These are phyloP conservation scores for Globisporangium cederbergense DNA, from an alignment of 352 stramenopile species.

Conservation along the genomic window DNA sequence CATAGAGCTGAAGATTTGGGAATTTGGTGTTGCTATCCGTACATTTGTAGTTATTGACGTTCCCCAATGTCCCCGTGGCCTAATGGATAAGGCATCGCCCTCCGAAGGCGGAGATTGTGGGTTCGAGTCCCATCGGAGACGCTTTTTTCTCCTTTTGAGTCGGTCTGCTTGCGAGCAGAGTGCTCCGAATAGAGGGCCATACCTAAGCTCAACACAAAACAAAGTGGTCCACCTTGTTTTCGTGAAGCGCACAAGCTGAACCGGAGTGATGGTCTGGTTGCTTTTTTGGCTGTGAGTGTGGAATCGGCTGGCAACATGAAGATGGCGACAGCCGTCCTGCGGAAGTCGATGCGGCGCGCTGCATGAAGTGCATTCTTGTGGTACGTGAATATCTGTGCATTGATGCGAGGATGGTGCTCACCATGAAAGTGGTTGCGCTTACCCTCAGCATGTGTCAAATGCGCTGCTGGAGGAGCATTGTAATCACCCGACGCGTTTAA, in stretches of 20 bases:
- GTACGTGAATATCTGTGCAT: no score
- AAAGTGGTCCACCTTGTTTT: not conserved
- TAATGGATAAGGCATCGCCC: conserved; percentile 22
- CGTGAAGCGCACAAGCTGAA: not conserved
- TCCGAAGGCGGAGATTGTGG: conserved; percentile 24
- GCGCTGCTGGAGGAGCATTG: not conserved
- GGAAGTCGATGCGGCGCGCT: no score
- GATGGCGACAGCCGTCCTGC: not conserved
- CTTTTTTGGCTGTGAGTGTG: not conserved
- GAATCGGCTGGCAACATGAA: not conserved
- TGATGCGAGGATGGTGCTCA: no score
- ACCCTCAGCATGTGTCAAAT: not conserved
- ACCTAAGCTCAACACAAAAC: not conserved
- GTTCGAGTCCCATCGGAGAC: conserved; percentile 22
- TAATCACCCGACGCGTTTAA: not conserved
- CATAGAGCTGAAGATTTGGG: not conserved
- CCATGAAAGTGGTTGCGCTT: not conserved
- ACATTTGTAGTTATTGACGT: not conserved
- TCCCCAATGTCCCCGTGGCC: conserved; percentile 9
- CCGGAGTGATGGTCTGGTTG: not conserved
- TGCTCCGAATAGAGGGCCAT: not conserved
- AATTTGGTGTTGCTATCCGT: not conserved
- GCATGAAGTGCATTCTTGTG: no score
- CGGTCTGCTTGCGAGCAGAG: not conserved
- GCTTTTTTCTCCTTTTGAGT: not conserved